Evolutionary conservation across 768 basidiomycete species (phyloP), one percentile per base, ranked within the genome.

Genomic region (Hygrophoropsis aurantiaca): DNA sequence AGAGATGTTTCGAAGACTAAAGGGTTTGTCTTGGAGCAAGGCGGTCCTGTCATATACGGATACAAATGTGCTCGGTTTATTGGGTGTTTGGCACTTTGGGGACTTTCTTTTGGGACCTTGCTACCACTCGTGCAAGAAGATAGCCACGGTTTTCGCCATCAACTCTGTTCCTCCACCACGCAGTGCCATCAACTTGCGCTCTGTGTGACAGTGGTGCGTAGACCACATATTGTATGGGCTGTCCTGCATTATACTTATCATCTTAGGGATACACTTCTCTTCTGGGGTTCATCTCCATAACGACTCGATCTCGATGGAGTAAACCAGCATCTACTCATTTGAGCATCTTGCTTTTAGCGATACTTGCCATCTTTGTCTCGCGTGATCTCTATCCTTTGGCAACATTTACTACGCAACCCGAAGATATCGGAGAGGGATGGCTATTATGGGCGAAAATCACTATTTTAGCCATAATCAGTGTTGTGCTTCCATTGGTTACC

Each of bases 341-440:
- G 51, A 72, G 73, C 46, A 58, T 67, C 16, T 54, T 85, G 1
- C 61, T 84, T 9, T 52, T 81, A 15, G 62, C 67, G 21, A 68
- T 68, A 4, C 77, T 79, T 58, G 53, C 53, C 9, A 69, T 82
- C 8, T 85, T 74, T 54, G 63, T 65, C 30, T 82, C 81, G 54
- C 74, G 84, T n/a, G 77, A 81, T 55, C 41, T 87, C 5, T 83
- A 72, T 60, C 85, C 85, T 13, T 56, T 85, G 8, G 64, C 73
- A 15, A 85, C 82, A 0, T 84, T 70, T 60, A 71, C 68, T 15
- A 63, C 72, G 19, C 27, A 45, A 11, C 80, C 83, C 6, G 49
- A 66, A 16, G 85, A 87, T 52, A 54, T 59, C 2, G 57, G 58
- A 1, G 78, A 79, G 53, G 76, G 80, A 5, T 49, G 59, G 40